phyloP scores from a whole-genome alignment of 768 basidiomycete genomes.

The Pholiota molesta region DNA sequence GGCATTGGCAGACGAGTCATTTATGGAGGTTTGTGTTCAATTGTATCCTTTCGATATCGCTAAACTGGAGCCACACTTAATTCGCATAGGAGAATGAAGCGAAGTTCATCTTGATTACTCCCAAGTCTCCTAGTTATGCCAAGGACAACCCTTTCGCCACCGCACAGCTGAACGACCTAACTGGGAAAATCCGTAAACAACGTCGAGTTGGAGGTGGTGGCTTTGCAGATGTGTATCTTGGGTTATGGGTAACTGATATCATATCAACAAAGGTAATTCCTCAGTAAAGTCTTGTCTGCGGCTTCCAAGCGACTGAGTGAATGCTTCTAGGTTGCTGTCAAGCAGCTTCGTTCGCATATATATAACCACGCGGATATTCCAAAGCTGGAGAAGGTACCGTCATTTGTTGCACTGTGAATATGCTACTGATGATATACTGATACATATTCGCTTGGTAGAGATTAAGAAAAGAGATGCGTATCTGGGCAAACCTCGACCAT shows the following conservation, averaged over 20 bases:
- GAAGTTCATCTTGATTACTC: neutral
- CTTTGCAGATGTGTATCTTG: conserved; percentile 6
- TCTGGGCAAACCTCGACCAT: neutral
- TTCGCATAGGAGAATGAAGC: neutral
- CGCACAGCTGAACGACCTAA: neutral
- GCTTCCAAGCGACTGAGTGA: too few species aligned
- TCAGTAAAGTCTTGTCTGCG: neutral
- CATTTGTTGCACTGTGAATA: neutral
- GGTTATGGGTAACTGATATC: neutral
- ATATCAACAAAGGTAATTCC: neutral
- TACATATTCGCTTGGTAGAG: neutral
- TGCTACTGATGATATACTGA: neutral
- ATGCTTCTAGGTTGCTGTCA: neutral
- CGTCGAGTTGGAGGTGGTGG: neutral
- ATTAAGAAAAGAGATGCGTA: neutral
- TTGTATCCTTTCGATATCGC: too few species aligned
- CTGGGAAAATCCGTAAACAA: neutral
- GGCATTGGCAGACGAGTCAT: too few species aligned
- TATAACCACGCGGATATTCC: neutral
- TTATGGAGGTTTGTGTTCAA: too few species aligned
- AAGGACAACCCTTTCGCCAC: neutral
- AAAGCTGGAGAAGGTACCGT: neutral
- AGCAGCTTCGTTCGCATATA: neutral
- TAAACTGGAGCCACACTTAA: too few species aligned
- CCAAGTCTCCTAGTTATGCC: neutral